phyloP scores from a whole-genome alignment of 148 eudicot species.

The Diospyros kaki region DNA sequence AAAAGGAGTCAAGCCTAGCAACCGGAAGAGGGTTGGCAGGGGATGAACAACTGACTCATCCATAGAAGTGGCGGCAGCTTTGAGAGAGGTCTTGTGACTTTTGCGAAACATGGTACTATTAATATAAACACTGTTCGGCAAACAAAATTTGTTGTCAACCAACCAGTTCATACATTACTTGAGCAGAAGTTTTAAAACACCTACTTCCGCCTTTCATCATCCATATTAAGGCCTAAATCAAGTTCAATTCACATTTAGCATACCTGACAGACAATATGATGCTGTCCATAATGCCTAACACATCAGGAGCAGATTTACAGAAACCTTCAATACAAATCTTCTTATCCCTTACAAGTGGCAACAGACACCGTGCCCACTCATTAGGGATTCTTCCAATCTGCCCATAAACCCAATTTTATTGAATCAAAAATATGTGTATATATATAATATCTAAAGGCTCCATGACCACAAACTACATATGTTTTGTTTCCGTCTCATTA shows the following conservation, averaged over 20 bases:
- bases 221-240: background rate
- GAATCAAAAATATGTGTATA: too few species aligned
- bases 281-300: slow-evolving; percentile 78
- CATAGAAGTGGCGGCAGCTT: slow-evolving; percentile 43
- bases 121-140: slow-evolving; percentile 60
- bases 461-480: too few species aligned
- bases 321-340: slow-evolving; percentile 62
- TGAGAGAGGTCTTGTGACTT: slow-evolving; percentile 63
- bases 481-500: too few species aligned
- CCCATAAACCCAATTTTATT: slow-evolving; percentile 7
- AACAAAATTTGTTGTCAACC: background rate
- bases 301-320: slow-evolving; percentile 80
- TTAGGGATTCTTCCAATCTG: slow-evolving; percentile 98
- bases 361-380: slow-evolving; percentile 89
- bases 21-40: slow-evolving; percentile 68
- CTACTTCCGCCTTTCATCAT: background rate
- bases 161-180: background rate
- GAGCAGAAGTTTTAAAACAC: background rate
- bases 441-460: too few species aligned
- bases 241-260: background rate
- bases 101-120: slow-evolving; percentile 75
- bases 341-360: slow-evolving; percentile 83
- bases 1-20: slow-evolving; percentile 74
- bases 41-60: slow-evolving; percentile 80
- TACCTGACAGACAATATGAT: slow-evolving; percentile 78